phyloP scores from a whole-genome alignment of 1,284 basidiomycete genomes.

The Afroboletus lepidellus region DNA sequence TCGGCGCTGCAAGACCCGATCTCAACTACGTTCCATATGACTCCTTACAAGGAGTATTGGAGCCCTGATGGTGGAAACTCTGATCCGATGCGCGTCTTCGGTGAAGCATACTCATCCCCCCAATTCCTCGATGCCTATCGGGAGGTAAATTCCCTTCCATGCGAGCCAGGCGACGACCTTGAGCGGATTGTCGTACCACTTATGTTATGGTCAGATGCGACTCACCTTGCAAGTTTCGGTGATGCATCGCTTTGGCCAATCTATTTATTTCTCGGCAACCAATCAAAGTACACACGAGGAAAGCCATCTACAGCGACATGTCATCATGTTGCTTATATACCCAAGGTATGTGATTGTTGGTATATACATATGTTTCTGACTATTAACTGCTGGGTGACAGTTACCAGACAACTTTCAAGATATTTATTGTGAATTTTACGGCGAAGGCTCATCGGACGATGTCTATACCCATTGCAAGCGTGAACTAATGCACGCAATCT shows the following conservation, averaged over 20 bases:
- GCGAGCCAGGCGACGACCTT: neutral
- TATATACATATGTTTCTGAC: neutral
- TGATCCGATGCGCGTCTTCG: neutral
- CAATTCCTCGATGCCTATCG: neutral
- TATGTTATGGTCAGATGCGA: constrained; percentile 18
- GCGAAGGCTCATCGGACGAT: neutral
- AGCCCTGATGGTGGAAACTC: neutral
- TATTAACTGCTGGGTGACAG: neutral
- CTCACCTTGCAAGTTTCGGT: constrained; percentile 34
- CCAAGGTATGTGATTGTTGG: neutral
- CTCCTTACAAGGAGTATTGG: neutral
- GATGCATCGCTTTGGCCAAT: constrained; percentile 35
- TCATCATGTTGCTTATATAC: constrained; percentile 22
- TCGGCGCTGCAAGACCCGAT: neutral
- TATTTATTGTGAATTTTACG: neutral
- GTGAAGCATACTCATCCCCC: neutral
- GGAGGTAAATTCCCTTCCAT: neutral
- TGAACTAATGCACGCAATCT: neutral
- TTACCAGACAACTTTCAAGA: neutral
- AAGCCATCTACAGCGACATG: constrained; percentile 9
- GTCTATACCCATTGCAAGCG: neutral
- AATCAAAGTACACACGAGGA: constrained; percentile 31
- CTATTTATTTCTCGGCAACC: constrained; percentile 35
- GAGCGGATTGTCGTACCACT: neutral
- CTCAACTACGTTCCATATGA: neutral